Conservation (phyloP, 202 grass and related monocot species). For the Dendrocalamus latiflorus region DNA sequence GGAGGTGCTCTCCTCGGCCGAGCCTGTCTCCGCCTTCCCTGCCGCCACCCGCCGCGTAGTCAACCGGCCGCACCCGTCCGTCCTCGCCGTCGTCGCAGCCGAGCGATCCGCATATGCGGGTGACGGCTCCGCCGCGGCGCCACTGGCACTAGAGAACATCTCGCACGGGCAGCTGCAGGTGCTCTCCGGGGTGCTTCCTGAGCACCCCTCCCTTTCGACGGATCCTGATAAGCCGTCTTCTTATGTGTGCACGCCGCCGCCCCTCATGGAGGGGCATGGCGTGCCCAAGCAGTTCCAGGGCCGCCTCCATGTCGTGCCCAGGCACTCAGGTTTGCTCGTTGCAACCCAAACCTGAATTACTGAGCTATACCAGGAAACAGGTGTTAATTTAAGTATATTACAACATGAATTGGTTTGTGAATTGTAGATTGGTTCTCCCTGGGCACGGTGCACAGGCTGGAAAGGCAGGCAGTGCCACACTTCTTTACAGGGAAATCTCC, state of each 20-base stretch:
- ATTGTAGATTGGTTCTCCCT: slow-evolving; percentile 92
- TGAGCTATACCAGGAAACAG: too few species aligned
- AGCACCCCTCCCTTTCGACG: slow-evolving; percentile 43
- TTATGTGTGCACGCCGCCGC: slow-evolving; percentile 66
- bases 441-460: slow-evolving; percentile 69
- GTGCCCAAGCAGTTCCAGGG: too few species aligned
- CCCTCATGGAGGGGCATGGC: too few species aligned
- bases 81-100: slow-evolving; percentile 53
- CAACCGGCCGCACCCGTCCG: slow-evolving; percentile 67
- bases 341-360: too few species aligned
- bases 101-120: slow-evolving; percentile 34
- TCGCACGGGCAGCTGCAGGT: slow-evolving; percentile 84
- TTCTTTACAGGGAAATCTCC: slow-evolving; percentile 79
- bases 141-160: slow-evolving; percentile 59
- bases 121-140: neutral
- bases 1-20: too few species aligned
- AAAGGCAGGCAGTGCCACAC: slow-evolving; percentile 83
- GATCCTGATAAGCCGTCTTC: slow-evolving; percentile 58
- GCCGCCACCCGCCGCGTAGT: too few species aligned
- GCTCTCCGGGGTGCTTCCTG: slow-evolving; percentile 53
- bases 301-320: too few species aligned
- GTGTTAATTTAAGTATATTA: too few species aligned
- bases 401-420: too few species aligned
- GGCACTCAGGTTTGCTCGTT: too few species aligned
- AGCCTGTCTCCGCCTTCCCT: too few species aligned